These are phyloP conservation scores for Chamaecrista fasciculata DNA, from an alignment of 306 rosid species.

Conservation along the genomic window DNA sequence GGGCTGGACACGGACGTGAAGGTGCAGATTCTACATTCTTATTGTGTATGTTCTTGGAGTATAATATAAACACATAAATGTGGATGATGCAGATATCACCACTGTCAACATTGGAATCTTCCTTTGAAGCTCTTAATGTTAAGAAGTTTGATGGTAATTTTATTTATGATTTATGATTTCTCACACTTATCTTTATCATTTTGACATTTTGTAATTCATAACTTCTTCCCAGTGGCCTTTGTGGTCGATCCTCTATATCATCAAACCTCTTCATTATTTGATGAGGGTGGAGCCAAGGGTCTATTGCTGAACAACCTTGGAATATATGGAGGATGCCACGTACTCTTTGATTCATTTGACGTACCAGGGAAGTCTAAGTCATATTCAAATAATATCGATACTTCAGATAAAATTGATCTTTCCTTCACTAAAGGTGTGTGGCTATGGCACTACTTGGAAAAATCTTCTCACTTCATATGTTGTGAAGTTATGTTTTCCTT, in stretches of 20 bases:
- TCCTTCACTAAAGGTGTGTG: not conserved
- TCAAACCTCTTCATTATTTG: slow-evolving; percentile 9
- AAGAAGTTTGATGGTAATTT: slow-evolving; percentile 39
- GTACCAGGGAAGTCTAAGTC: slow-evolving; percentile 15
- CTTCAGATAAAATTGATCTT: slow-evolving; percentile 28
- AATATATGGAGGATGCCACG: not conserved
- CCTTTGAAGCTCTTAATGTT: slow-evolving; percentile 28
- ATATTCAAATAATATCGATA: not conserved
- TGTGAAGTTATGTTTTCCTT: not conserved
- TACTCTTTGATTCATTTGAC: slow-evolving; percentile 19
- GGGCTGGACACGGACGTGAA: not conserved
- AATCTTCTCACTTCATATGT: not conserved
- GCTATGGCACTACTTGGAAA: not conserved
- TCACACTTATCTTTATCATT: not conserved
- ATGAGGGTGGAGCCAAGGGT: slow-evolving; percentile 24
- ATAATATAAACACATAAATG: not conserved
- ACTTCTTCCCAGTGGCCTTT: slow-evolving; percentile 2
- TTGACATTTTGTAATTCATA: not conserved
- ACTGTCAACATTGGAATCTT: slow-evolving; percentile 32
- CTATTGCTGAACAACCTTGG: not conserved
- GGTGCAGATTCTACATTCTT: not conserved
- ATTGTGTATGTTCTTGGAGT: not conserved
- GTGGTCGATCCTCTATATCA: not conserved
- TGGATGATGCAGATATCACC: slow-evolving; percentile 29
- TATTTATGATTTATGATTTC: not conserved